Evolutionary conservation across 352 stramenopile genomes (phyloP), one percentile per base, ranked within the genome.

Genomic region (Phytopythium montanum): DNA sequence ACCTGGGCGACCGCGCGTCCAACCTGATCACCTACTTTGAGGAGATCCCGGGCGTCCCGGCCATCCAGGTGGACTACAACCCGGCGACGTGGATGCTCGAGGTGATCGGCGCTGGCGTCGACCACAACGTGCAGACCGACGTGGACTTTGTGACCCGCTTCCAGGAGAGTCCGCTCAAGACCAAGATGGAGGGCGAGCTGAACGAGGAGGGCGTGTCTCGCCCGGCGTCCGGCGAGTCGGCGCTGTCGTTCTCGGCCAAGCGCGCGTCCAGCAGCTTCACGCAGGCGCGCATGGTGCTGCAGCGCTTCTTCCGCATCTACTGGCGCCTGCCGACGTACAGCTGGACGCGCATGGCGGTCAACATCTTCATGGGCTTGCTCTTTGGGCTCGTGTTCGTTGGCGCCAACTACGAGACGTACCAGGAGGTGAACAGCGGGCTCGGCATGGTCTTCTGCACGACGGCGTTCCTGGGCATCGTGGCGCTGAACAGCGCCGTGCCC

Each of bases 21-120:
- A 42, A 63, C 19, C 36, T 83, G 26, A 49, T 79, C 29, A 34
- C 62, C n/a, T 82, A 94, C 50, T 79, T 96, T 28, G 60, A 75
- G 46, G 52, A 51, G 16, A 71, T 82, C 25, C 70, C 68, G 18
- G 52, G 44, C 21, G 69, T 73, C 5, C 64, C 62, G 18, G 59
- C 25, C n/a, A 87, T 96, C 52, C 62, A 75, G 46, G 56, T 41
- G 2, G 73, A 73, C 48, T 86, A 91, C 58, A 80, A 78, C 31
- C 72, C 72, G 26, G 72, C 72, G 4, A 80, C 72, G n/a, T 97
- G 85, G 84, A 95, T 97, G 84, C 66, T 96, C 25, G 74, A 88
- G 39, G 67, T 75, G 19, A 84, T 87, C 16, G 74, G 74, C 9
- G 76, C 73, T n/a, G 69, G 72, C 19, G 66, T 73, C n/a, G 66